Evolutionary conservation across 1,284 basidiomycete genomes (phyloP), one percentile per base, ranked within the genome.

Genomic region (Rhodotorula sp.): DNA sequence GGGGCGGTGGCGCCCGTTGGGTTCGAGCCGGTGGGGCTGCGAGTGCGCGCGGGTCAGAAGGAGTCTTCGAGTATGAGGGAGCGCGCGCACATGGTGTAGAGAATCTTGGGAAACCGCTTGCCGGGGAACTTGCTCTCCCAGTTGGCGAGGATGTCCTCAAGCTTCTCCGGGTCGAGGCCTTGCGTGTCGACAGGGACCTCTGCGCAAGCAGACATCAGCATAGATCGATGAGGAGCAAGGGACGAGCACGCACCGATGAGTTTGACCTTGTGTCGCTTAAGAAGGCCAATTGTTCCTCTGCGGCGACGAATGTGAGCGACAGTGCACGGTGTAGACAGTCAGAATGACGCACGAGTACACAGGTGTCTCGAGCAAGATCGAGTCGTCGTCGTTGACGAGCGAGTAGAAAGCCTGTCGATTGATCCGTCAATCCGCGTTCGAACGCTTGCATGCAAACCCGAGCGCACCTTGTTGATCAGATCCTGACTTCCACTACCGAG

Each of bases 401-500:
- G 83, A 80, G 54, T 81, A 75, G 77, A 86, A 86, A 2, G 83
- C 82, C 84, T 84, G 74, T 7, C 28, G 50, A 46, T 10, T n/a
- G 26, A 26, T 11, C 30, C 18, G 58, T 18, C 10, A n/a, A 30
- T n/a, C 28, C 22, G 20, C 22, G 30, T 30, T 51, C 46, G 6
- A 24, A 55, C 10, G 20, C 7, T 13, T 28, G 30, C 28, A 47
- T 28, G 15, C 9, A 3, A 2, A 7, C 20, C 3, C 2, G 55
- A 24, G 69, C 80, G 50, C 67, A 88, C 90, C 85, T 95, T 95
- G 81, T 85, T 89, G 65, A 96, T 86, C 68, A 94, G 79, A 82
- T 96, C 93, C 81, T 95, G 72, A 50, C 89, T 91, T 10, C 94
- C 94, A 55, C 84, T 84, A 0, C 93, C 93, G 22, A 95, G 81